Percentiles rank a stretch among this genome's conserved stretches.
Evolutionary conservation across 805 yeast genomes (phyloP).

Genomic region (Metschnikowia corniflorae): DNA sequence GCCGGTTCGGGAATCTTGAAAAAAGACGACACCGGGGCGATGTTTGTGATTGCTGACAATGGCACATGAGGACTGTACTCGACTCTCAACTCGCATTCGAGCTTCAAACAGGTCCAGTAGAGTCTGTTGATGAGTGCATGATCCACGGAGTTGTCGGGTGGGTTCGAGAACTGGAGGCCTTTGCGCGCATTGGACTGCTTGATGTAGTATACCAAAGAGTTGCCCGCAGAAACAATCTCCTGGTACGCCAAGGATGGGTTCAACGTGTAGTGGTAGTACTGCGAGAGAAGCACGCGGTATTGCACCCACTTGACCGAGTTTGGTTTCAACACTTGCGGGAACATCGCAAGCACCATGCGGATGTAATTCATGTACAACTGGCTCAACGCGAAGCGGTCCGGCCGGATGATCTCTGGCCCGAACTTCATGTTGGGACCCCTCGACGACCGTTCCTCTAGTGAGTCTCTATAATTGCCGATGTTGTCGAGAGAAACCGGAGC

Average conservation of each 20-base stretch:
- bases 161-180: not conserved
- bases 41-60: slow-evolving; percentile 29
- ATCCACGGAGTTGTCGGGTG: slow-evolving; percentile 4
- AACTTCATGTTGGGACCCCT: not conserved
- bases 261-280: slow-evolving; percentile 25
- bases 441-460: slow-evolving; percentile 26
- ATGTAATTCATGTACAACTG: slow-evolving; percentile 23
- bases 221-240: slow-evolving; percentile 25
- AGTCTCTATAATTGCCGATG: slow-evolving; percentile 24
- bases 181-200: slow-evolving; percentile 17
- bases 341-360: slow-evolving; percentile 18
- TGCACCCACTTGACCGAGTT: slow-evolving; percentile 19
- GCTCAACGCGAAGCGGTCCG: slow-evolving; percentile 23
- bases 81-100: slow-evolving; percentile 34
- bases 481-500: slow-evolving; percentile 33
- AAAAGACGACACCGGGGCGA: slow-evolving; percentile 31
- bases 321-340: slow-evolving; percentile 19
- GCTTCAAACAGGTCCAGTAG: slow-evolving; percentile 36
- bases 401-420: slow-evolving; percentile 9
- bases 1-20: slow-evolving; percentile 29
- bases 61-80: slow-evolving; percentile 35
- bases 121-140: slow-evolving; percentile 26
- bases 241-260: slow-evolving; percentile 28
- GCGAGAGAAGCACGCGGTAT: slow-evolving; percentile 25
- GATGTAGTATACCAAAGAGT: slow-evolving; percentile 29